phyloP scores from a whole-genome alignment of 108 stramenopile genomes.

The Nitzschia sp. region DNA sequence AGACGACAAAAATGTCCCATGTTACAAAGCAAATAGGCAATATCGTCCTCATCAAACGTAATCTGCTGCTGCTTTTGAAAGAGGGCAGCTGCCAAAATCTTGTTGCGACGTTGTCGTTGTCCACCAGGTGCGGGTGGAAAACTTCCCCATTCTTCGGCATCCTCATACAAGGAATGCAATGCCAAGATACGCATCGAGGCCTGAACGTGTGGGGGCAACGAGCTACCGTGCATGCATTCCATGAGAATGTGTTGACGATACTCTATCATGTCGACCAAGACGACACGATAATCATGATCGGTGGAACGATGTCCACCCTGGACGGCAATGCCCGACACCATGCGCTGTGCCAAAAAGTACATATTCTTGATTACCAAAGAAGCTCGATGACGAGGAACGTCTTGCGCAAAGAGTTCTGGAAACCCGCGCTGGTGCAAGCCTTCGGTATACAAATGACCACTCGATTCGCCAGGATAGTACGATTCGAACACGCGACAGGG shows the following conservation, averaged over 20 bases:
- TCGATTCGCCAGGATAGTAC: background rate
- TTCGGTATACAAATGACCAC: background rate
- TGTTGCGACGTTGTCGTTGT: background rate
- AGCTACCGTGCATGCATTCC: background rate
- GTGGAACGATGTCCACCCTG: background rate
- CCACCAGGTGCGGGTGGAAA: background rate
- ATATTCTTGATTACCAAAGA: conserved; percentile 1
- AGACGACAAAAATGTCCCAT: background rate
- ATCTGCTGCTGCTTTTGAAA: background rate
- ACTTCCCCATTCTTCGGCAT: conserved; percentile 1
- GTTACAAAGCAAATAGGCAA: background rate
- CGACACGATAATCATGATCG: conserved; percentile 1
- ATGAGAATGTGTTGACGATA: background rate
- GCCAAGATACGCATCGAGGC: background rate
- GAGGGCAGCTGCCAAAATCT: background rate
- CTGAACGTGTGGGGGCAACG: too few species aligned
- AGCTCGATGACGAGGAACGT: background rate
- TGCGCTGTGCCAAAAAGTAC: background rate
- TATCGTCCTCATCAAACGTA: background rate
- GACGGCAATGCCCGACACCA: background rate
- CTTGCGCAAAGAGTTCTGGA: background rate
- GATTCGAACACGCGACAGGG: background rate
- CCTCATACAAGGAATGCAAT: background rate
- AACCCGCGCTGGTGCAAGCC: background rate
- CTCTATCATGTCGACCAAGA: background rate